Evolutionary conservation across 2,329 filamentous ascomycete species (phyloP).

Genomic region (Colletotrichum sp.): DNA sequence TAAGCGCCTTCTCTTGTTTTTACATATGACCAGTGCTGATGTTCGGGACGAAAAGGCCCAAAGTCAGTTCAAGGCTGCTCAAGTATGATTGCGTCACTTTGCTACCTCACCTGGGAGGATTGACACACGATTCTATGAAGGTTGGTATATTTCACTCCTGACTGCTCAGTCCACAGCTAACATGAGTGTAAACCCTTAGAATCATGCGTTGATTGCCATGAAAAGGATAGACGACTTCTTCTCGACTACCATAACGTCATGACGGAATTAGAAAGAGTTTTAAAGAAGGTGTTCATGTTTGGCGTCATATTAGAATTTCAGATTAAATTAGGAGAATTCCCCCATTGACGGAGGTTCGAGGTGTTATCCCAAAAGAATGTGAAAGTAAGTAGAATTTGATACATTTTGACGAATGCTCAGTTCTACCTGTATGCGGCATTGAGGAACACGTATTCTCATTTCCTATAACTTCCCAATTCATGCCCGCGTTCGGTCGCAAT

Average conservation of each 20-base stretch:
- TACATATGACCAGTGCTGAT: neutral
- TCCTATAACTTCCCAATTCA: no score
- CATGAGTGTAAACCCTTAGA: neutral
- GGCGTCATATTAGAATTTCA: rapidly evolving
- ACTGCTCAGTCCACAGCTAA: no score
- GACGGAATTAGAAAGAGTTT: rapidly evolving
- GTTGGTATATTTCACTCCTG: neutral
- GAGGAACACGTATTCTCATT: no score
- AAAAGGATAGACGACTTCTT: neutral
- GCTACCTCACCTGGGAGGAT: neutral
- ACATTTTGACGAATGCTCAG: no score
- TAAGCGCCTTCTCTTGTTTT: neutral
- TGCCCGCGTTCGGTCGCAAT: rapidly evolving
- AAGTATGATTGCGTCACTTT: neutral
- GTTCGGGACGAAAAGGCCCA: neutral
- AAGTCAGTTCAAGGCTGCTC: neutral
- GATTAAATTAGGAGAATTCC: no score
- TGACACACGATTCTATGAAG: neutral
- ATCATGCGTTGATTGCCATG: neutral
- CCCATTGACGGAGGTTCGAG: no score
- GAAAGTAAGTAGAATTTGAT: no score
- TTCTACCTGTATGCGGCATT: no score
- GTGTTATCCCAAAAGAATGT: no score
- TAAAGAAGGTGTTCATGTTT: rapidly evolving
- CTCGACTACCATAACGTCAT: rapidly evolving